These are phyloP conservation scores for Afroboletus lepidellus DNA, from an alignment of 1,284 basidiomycete species.

Conservation along the genomic window DNA sequence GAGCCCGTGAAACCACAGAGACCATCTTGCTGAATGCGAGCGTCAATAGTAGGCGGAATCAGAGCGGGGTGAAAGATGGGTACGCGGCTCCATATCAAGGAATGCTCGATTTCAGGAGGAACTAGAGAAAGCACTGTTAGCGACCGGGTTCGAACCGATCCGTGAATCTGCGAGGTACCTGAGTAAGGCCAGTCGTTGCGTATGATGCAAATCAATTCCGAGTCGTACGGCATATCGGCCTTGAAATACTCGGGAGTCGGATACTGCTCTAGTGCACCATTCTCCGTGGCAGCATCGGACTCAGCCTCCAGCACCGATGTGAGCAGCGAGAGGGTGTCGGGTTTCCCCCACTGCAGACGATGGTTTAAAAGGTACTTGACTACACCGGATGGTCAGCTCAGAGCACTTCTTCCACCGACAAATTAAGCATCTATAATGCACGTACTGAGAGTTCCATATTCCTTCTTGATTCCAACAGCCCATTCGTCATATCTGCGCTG, in stretches of 20 bases:
- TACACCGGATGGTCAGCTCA: slow-evolving; percentile 28
- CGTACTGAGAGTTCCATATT: slow-evolving; percentile 69
- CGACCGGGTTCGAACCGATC: neutral
- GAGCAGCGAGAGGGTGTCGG: slow-evolving; percentile 58
- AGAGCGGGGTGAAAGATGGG: slow-evolving; percentile 62
- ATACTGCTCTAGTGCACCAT: slow-evolving; percentile 12
- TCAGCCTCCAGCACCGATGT: slow-evolving; percentile 41
- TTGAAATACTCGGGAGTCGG: slow-evolving; percentile 58
- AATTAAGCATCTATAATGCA: slow-evolving; percentile 4
- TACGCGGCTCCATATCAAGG: slow-evolving; percentile 70
- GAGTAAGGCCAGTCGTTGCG: slow-evolving; percentile 86
- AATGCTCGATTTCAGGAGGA: slow-evolving; percentile 70
- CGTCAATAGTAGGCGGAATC: slow-evolving; percentile 44
- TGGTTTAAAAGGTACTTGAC: slow-evolving; percentile 65
- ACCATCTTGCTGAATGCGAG: slow-evolving; percentile 59
- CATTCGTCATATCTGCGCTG: slow-evolving; percentile 67
- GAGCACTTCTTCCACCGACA: neutral
- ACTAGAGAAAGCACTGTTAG: slow-evolving; percentile 41
- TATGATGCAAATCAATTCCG: slow-evolving; percentile 64
- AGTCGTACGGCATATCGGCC: slow-evolving; percentile 48
- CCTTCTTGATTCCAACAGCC: slow-evolving; percentile 49
- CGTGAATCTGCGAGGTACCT: slow-evolving; percentile 37
- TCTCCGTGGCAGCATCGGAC: slow-evolving; percentile 1
- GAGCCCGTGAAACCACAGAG: slow-evolving; percentile 82
- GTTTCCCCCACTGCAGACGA: slow-evolving; percentile 72